Percentiles rank a stretch among this genome's conserved stretches.
These are phyloP conservation scores for Theobroma cacao DNA, from an alignment of 345 rosid species.

Conservation along the genomic window DNA sequence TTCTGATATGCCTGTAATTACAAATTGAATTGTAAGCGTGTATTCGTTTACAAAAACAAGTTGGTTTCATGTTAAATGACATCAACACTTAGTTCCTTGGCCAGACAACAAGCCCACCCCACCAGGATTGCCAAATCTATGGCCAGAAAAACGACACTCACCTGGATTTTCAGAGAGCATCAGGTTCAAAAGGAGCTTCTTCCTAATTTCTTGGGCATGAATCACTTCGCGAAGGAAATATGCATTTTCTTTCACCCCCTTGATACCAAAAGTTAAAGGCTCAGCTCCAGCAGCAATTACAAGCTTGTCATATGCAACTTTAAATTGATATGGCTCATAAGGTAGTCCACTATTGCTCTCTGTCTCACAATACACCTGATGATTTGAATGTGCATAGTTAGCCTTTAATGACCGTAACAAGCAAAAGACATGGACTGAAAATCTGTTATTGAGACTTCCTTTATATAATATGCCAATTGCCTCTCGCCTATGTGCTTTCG, in stretches of 20 bases:
- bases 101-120: not conserved
- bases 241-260: conserved; percentile 87
- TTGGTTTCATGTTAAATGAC: not conserved
- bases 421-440: not conserved
- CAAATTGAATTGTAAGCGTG: not conserved
- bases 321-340: conserved; percentile 66
- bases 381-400: not conserved
- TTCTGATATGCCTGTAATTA: conserved; percentile 57
- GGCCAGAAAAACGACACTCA: not conserved
- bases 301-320: conserved; percentile 88
- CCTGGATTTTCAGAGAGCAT: conserved; percentile 96
- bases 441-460: not conserved
- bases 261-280: conserved; percentile 87
- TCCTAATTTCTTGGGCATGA: conserved; percentile 92
- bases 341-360: conserved; percentile 45
- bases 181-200: conserved; percentile 86
- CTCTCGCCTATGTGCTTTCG: not conserved
- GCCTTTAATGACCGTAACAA: not conserved
- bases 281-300: conserved; percentile 89
- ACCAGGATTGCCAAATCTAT: not conserved
- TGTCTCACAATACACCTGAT: conserved; percentile 81
- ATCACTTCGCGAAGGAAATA: conserved; percentile 87
- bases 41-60: not conserved
- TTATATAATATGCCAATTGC: not conserved
- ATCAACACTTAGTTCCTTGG: not conserved